Percentiles rank a stretch among this genome's conserved stretches.
phyloP scores from a whole-genome alignment of 2,329 filamentous ascomycete genomes.

The Talaromyces atroroseus region DNA sequence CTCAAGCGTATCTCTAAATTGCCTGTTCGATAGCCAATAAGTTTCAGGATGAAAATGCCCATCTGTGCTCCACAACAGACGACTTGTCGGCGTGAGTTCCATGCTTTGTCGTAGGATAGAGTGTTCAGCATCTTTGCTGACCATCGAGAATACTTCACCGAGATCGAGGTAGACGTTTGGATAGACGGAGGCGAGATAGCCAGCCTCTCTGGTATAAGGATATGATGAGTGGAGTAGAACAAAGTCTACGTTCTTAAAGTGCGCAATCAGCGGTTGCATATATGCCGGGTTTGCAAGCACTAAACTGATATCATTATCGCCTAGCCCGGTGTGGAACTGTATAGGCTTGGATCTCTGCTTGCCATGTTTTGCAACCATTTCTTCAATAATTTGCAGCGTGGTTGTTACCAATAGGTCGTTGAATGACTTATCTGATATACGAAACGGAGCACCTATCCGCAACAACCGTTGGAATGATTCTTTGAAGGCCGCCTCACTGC shows the following conservation, averaged over 20 bases:
- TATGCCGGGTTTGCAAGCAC: constrained; percentile 67
- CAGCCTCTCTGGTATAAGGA: constrained; percentile 71
- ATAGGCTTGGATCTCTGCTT: constrained; percentile 60
- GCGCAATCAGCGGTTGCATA: constrained; percentile 66
- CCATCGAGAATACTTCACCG: constrained; percentile 73
- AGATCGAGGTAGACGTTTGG: constrained; percentile 77
- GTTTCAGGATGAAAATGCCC: constrained; percentile 76
- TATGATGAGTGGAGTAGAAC: constrained; percentile 77
- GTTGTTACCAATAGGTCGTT: constrained; percentile 66
- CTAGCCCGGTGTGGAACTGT: constrained; percentile 78
- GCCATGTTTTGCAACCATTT: constrained; percentile 23
- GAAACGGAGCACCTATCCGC: constrained; percentile 25
- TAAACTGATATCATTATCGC: constrained; percentile 71
- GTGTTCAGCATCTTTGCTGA: constrained; percentile 72
- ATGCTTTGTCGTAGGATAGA: constrained; percentile 64
- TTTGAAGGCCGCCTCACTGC: constrained; percentile 33
- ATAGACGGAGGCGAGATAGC: constrained; percentile 72
- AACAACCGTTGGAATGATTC: constrained; percentile 25
- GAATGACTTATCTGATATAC: constrained; percentile 57
- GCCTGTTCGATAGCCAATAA: constrained; percentile 65
- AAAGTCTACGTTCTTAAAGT: constrained; percentile 64
- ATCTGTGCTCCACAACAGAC: constrained; percentile 75
- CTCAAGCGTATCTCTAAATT: constrained; percentile 66
- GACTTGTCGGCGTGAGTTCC: constrained; percentile 68
- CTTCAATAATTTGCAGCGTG: constrained; percentile 54